Conservation (phyloP, 2,329 filamentous ascomycete species). For the Diaporthe humulicola region DNA sequence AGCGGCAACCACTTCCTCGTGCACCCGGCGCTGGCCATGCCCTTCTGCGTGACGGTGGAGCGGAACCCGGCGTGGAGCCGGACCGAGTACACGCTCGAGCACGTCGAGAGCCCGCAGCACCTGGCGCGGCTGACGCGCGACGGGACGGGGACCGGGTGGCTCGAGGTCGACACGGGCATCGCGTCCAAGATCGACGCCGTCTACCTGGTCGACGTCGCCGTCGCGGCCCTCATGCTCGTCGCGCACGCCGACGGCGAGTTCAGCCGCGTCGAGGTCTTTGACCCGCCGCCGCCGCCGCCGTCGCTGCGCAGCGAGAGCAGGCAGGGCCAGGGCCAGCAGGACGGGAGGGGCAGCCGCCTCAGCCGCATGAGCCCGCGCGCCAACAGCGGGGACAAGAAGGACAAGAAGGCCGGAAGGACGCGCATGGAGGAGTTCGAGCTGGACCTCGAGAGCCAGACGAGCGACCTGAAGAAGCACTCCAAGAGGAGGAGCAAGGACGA, state of each 20-base stretch:
- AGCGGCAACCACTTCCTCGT: conserved; percentile 71
- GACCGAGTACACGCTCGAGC: conserved; percentile 75
- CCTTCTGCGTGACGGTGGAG: conserved; percentile 72
- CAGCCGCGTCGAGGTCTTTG: conserved; percentile 65
- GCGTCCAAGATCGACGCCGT: conserved; percentile 71
- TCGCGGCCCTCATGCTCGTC: conserved; percentile 71
- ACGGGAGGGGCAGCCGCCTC: conserved; percentile 49
- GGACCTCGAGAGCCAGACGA: conserved; percentile 73
- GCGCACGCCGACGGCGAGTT: conserved; percentile 69
- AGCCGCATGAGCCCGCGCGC: conserved; percentile 47
- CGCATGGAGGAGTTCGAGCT: conserved; percentile 71
- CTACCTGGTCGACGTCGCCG: conserved; percentile 73
- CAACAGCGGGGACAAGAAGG: conserved; percentile 39
- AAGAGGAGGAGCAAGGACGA: conserved; percentile 55
- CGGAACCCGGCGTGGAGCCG: conserved; percentile 71
- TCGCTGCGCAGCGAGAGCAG: conserved; percentile 42
- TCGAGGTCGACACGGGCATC: conserved; percentile 73
- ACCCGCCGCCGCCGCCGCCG: conserved; percentile 70
- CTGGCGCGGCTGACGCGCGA: conserved; percentile 72
- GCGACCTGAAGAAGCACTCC: conserved; percentile 59
- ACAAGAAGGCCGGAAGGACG: conserved; percentile 43
- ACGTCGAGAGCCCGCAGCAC: conserved; percentile 72
- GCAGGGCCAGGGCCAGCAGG: conserved; percentile 40
- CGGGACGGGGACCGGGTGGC: conserved; percentile 69
- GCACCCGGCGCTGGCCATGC: conserved; percentile 73